phyloP scores from a whole-genome alignment of 2,329 filamentous ascomycete genomes.

The Teratosphaeria zuluensis region DNA sequence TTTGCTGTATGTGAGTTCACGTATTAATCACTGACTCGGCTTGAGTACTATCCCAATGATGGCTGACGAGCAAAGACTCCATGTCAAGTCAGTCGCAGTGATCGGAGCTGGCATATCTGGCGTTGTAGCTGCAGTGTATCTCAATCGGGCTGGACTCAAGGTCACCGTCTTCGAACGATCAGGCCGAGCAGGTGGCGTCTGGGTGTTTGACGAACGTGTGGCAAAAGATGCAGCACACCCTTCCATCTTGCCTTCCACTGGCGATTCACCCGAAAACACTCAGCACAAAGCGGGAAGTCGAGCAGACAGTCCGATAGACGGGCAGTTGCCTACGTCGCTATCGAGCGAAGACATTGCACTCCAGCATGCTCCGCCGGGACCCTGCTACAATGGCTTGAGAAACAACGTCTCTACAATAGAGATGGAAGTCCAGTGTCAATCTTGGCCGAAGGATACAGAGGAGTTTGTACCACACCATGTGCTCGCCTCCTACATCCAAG shows the following conservation, averaged over 20 bases:
- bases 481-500: slow-evolving; percentile 52
- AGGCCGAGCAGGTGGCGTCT: slow-evolving; percentile 44
- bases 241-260: slow-evolving; percentile 26
- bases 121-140: slow-evolving; percentile 38
- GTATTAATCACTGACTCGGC: background rate
- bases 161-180: slow-evolving; percentile 48
- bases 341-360: background rate
- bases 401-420: slow-evolving; percentile 46
- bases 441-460: slow-evolving; percentile 51
- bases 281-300: background rate
- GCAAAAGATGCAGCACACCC: slow-evolving; percentile 42
- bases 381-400: slow-evolving; percentile 43
- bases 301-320: slow-evolving; percentile 10
- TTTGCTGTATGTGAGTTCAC: background rate
- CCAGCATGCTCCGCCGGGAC: slow-evolving; percentile 11
- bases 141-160: slow-evolving; percentile 36
- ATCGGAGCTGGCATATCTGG: slow-evolving; percentile 46
- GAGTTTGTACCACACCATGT: slow-evolving; percentile 49
- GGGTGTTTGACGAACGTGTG: slow-evolving; percentile 43
- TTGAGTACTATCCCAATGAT: background rate
- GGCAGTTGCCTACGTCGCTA: background rate
- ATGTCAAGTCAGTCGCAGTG: slow-evolving; percentile 25
- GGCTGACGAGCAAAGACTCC: slow-evolving; percentile 28
- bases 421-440: slow-evolving; percentile 39
- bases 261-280: slow-evolving; percentile 20